Base-by-base conservation (phyloP, 768 basidiomycete genomes). In the Suillus subluteus region DNA sequence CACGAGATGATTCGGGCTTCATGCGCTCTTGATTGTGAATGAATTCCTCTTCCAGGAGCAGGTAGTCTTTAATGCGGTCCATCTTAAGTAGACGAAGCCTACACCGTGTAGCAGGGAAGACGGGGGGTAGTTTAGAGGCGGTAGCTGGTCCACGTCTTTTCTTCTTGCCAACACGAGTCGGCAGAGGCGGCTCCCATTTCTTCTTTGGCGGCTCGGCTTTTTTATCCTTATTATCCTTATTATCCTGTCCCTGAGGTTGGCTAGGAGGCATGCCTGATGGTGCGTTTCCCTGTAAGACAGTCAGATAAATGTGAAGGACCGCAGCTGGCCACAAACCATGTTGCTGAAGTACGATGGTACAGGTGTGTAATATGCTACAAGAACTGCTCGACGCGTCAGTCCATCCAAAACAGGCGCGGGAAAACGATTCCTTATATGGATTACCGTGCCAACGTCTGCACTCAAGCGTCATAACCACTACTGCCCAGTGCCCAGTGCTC, bases 111-210 rank as follows among this genome's bases (percentile, higher is more conserved):
- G 94, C 97, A 11, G 98, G 98, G 77, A 85, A 95, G 8, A 99
- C 92, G 13, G 95, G 84, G 23, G 97, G 97, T 4, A 99, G 88
- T 76, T 96, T 97, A 46, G 91, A 91, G 3, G 95, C 88, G 2
- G 95, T 84, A 65, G 94, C 90, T 6, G 97, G 96, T n/a, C 97
- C 96, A 67, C 90, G 87, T 78, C 82, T 84, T 83, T 96, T 99
- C 88, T 95, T 96, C 87, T 96, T 98, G 58, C 96, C 96, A 43
- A 98, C 94, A 67, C 95, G 92, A 56, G 97, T 98, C 16, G 97
- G 96, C 66, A 98, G 87, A 73, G 97, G 97, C 9, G 97, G 96
- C 78, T 99, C 97, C 96, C 96, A 99, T 82, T 97, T 96, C 88
- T 98, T 98, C 80, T 90, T 87, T 76, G 86, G 82, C 15, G 78